Conservation (phyloP, 495 filamentous ascomycete genomes). For the Talaromyces trachyspermus region DNA sequence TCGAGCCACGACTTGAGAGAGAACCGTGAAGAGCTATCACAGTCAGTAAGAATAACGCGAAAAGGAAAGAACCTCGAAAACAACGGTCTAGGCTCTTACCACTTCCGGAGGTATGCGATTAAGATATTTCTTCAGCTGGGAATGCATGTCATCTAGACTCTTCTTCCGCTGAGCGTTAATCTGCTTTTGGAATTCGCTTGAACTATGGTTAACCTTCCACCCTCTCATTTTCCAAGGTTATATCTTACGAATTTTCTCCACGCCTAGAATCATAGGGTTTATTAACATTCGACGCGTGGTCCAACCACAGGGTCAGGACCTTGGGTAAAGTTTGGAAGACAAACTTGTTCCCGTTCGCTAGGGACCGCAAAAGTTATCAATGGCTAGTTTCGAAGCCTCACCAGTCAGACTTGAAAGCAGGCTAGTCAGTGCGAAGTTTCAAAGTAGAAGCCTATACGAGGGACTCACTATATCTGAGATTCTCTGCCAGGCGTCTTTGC, state of each 20-base stretch:
- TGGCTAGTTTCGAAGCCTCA: slow-evolving; percentile 78
- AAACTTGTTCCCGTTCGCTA: slow-evolving; percentile 86
- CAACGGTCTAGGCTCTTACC: slow-evolving; percentile 15
- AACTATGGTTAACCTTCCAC: slow-evolving; percentile 6
- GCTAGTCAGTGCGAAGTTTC: neutral
- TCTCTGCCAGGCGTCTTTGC: slow-evolving; percentile 60
- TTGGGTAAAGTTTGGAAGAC: slow-evolving; percentile 88
- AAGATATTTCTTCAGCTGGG: slow-evolving; percentile 65
- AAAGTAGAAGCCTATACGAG: neutral
- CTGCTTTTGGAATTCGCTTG: slow-evolving; percentile 49
- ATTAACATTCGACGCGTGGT: slow-evolving; percentile 69
- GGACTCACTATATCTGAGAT: slow-evolving; percentile 41
- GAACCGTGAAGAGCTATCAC: slow-evolving; percentile 69
- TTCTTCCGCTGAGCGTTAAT: slow-evolving; percentile 50
- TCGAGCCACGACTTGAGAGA: slow-evolving; percentile 86
- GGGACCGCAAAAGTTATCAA: slow-evolving; percentile 88
- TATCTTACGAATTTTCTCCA: slow-evolving; percentile 47
- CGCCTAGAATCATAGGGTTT: slow-evolving; percentile 60
- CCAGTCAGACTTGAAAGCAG: slow-evolving; percentile 46
- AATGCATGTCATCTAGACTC: slow-evolving; percentile 64
- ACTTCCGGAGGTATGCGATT: slow-evolving; percentile 73
- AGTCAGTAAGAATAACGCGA: slow-evolving; percentile 14
- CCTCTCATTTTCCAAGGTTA: neutral
- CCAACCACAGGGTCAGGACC: slow-evolving; percentile 86
- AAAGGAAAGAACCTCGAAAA: neutral